Conservation (phyloP, 1,139 yeast genomes). For the Kurtzmaniella quercitrusa region DNA sequence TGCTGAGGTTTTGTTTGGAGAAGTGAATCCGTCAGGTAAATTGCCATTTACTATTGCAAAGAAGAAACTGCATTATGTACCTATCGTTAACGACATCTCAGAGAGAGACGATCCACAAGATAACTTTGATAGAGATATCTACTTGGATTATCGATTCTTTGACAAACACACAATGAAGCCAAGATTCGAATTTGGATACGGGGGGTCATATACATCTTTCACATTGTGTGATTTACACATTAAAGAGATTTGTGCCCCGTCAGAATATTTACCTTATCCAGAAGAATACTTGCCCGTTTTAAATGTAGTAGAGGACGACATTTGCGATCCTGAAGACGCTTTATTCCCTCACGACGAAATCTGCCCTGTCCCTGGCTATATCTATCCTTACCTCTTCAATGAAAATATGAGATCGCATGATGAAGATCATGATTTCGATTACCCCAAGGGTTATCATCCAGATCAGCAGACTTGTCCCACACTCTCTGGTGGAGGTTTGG, state of each 20-base stretch:
- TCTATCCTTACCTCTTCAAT: conserved; percentile 48
- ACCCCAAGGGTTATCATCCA: conserved; percentile 50
- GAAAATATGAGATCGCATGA: conserved; percentile 40
- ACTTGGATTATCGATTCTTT: conserved; percentile 53
- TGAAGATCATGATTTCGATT: conserved; percentile 39
- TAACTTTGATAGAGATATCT: conserved; percentile 44
- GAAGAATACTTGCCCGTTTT: conserved; percentile 41
- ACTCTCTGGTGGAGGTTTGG: conserved; percentile 56
- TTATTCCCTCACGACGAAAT: conserved; percentile 53
- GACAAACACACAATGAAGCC: conserved; percentile 55
- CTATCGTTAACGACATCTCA: conserved; percentile 40
- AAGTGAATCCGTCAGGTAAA: conserved; percentile 56
- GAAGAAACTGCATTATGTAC: conserved; percentile 50
- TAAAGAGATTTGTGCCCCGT: conserved; percentile 38
- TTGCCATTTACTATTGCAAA: conserved; percentile 62
- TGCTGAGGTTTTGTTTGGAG: conserved; percentile 50
- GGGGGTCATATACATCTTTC: conserved; percentile 53
- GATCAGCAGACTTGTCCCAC: conserved; percentile 36
- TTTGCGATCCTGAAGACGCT: conserved; percentile 55
- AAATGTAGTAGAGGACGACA: conserved; percentile 39
- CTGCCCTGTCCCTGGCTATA: conserved; percentile 48
- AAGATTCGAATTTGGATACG: conserved; percentile 59
- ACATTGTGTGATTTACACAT: conserved; percentile 36
- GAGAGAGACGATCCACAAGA: conserved; percentile 43
- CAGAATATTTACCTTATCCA: conserved; percentile 48